Evolutionary conservation across 768 basidiomycete species (phyloP), one percentile per base, ranked within the genome.

Genomic region (Cystofilobasidium ferigula): DNA sequence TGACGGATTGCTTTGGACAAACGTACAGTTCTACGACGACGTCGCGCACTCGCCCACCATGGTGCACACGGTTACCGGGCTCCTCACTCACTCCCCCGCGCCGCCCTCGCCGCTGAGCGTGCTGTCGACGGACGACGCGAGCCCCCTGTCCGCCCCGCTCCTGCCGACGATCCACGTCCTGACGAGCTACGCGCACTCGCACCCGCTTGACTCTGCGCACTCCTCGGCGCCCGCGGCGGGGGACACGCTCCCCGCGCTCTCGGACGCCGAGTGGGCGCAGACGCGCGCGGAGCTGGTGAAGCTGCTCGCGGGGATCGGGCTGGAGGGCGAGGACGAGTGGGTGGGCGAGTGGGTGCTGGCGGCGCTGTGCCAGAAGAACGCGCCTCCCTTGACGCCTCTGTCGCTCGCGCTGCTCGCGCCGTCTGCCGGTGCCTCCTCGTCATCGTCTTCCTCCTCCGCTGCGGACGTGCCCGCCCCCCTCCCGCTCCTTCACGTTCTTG

Each of bases 311-410:
- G 48, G 53, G 3, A 47, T 56, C n/a, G 64, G 64, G 3, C n/a
- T 74, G 0, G 69, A 67, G 14, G 72, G 71, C 0, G 74, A 75
- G 62, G 26, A 57, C 20, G 63, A 71, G 34, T 67, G 65, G 65
- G 73, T 73, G 0, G 74, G 71, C 2, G 71, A 74, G 56, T 74
- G 71, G 71, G 48, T 73, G 0, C 56, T 75, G 6, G 61, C 73
- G 1, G 61, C 69, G n/a, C 58, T 75, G 24, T 47, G 72, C 16
- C 13, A 22, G 59, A 72, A 71, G 40, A 71, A 73, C 62, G 63
- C 71, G 1, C 72, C 73, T 9, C 71, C 58, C 53, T 67, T 73
- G 45, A 64, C 70, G 16, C 71, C 74, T 28, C 71, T 73, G n/a
- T 42, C 62, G 18, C 66, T 74, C 45, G 68, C 74, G 7, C 51